Evolutionary conservation across 1,284 basidiomycete species (phyloP).

Genomic region (Marasmius sp.): DNA sequence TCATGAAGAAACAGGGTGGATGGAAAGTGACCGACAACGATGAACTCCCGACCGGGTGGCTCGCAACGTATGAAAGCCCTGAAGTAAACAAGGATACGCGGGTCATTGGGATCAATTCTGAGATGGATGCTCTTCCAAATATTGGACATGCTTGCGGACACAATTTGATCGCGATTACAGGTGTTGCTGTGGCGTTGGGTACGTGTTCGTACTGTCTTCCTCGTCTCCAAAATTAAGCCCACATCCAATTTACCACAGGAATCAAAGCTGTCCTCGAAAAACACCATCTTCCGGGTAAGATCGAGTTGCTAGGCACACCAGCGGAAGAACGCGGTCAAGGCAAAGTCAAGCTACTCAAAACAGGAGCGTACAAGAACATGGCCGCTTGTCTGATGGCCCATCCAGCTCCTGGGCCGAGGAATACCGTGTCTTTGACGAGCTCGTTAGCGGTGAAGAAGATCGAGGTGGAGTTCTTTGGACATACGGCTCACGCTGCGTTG

Average conservation of each 20-base stretch:
- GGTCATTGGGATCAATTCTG: constrained; percentile 72
- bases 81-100: constrained; percentile 41
- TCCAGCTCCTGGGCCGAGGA: constrained; percentile 58
- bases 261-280: constrained; percentile 58
- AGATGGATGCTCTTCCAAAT: constrained; percentile 52
- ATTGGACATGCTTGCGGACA: constrained; percentile 79
- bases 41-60: constrained; percentile 69
- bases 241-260: constrained; percentile 17
- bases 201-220: neutral
- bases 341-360: constrained; percentile 61
- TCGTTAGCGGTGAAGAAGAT: constrained; percentile 53
- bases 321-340: constrained; percentile 78
- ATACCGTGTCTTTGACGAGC: constrained; percentile 51
- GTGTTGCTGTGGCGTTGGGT: constrained; percentile 62
- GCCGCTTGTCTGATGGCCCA: constrained; percentile 72
- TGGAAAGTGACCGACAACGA: constrained; percentile 59
- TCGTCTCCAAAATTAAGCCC: neutral
- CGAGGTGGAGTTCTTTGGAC: constrained; percentile 54
- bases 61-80: constrained; percentile 56
- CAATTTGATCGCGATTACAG: constrained; percentile 75
- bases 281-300: constrained; percentile 59
- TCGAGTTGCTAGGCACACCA: constrained; percentile 79
- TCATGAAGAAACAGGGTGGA: constrained; percentile 54
- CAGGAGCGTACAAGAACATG: constrained; percentile 67
- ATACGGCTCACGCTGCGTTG: constrained; percentile 44